These are phyloP conservation scores for Penicillium herquei DNA, from an alignment of 495 filamentous ascomycete species.

Conservation along the genomic window DNA sequence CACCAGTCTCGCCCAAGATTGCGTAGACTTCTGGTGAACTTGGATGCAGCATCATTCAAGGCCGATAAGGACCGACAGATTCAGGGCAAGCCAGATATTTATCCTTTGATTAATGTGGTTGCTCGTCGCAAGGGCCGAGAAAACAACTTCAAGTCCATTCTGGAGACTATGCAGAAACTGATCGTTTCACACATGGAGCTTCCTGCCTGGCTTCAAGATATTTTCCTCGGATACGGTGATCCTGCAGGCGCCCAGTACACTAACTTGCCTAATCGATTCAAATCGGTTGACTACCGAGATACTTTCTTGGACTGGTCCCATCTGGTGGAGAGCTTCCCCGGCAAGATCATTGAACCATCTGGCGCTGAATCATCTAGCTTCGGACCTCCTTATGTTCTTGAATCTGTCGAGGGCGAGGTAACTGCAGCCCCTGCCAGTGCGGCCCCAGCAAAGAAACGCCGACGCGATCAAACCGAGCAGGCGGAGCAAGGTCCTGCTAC, in stretches of 20 bases:
- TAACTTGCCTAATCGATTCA: constrained; percentile 72
- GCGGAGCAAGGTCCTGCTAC: constrained; percentile 58
- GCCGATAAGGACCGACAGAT: constrained; percentile 65
- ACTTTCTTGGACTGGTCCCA: constrained; percentile 97
- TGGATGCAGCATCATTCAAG: constrained; percentile 79
- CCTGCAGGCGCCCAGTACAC: constrained; percentile 84
- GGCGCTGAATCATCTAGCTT: constrained; percentile 70
- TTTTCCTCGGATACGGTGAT: constrained; percentile 95
- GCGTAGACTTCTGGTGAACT: constrained; percentile 71
- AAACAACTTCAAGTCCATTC: constrained; percentile 95
- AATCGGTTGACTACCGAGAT: constrained; percentile 82
- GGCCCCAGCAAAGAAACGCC: constrained; percentile 75
- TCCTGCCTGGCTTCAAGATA: constrained; percentile 91
- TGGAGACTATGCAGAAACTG: constrained; percentile 86
- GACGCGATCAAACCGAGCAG: constrained; percentile 67
- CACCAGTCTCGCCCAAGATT: constrained; percentile 52
- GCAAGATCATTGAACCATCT: constrained; percentile 75
- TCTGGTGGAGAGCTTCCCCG: constrained; percentile 81
- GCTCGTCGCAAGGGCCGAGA: constrained; percentile 82
- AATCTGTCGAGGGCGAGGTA: constrained; percentile 52
- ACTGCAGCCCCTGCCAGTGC: constrained; percentile 33
- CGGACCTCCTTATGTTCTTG: constrained; percentile 81
- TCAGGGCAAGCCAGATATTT: constrained; percentile 70
- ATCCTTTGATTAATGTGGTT: constrained; percentile 83
- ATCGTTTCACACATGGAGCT: constrained; percentile 82